Conservation (phyloP, 148 eudicot species). For the Rheum nobile region DNA sequence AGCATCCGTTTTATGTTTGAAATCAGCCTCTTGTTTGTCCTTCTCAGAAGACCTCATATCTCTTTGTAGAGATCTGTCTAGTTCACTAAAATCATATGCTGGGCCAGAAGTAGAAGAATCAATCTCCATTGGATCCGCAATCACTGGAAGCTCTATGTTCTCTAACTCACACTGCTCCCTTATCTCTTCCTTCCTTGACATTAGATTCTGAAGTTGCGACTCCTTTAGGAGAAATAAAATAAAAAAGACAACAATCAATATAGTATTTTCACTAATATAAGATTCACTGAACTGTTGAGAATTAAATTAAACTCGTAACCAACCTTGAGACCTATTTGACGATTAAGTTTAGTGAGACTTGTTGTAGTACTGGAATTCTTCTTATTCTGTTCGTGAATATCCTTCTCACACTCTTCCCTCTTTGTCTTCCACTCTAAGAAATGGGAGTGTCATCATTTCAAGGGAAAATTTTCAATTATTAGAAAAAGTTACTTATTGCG, state of each 20-base stretch:
- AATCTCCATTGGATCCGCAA: constrained; percentile 82
- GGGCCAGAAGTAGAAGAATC: constrained; percentile 43
- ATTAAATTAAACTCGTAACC: constrained; percentile 4
- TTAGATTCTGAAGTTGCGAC: constrained; percentile 54
- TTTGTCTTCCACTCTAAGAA: constrained; percentile 65
- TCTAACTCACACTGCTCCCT: constrained; percentile 80
- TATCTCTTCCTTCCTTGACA: constrained; percentile 69
- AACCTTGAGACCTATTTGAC: constrained; percentile 78
- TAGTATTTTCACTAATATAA: background rate
- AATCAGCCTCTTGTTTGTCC: constrained; percentile 82
- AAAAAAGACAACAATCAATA: background rate
- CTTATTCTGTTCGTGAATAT: constrained; percentile 68
- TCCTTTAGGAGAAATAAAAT: constrained; percentile 38
- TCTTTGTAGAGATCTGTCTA: constrained; percentile 62
- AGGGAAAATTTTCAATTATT: background rate
- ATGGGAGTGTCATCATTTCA: background rate
- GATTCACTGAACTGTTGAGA: background rate
- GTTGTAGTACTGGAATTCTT: constrained; percentile 83
- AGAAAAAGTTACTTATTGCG: background rate
- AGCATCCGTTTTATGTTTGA: constrained; percentile 59
- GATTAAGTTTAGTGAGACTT: constrained; percentile 59
- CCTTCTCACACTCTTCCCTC: constrained; percentile 76
- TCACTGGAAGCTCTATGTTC: constrained; percentile 59
- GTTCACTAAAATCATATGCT: constrained; percentile 56
- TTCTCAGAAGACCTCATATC: constrained; percentile 64